A percentile compares a stretch with the other conserved stretches of the same genome.
Evolutionary conservation across 768 basidiomycete genomes (phyloP).

Genomic region (Naematelia encephala): DNA sequence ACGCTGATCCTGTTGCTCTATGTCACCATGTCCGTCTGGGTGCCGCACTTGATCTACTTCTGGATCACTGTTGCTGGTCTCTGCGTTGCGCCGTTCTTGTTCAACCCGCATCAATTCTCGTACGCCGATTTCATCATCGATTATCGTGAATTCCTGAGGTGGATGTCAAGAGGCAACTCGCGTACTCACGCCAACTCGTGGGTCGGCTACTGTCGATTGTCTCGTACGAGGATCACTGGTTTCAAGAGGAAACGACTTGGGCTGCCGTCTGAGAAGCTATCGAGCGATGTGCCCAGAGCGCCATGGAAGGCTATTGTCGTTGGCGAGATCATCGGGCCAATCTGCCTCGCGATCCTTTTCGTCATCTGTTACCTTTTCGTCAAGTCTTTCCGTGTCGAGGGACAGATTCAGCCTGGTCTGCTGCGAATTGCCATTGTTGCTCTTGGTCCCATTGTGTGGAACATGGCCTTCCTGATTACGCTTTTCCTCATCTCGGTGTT

Average conservation of each 20-base stretch:
- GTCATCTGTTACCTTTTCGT: conserved; percentile 75
- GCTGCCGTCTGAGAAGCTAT: conserved; percentile 93
- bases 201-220: conserved; percentile 97
- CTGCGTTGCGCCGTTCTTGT: conserved; percentile 93
- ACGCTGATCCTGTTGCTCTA: conserved; percentile 89
- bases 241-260: conserved; percentile 98
- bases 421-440: conserved; percentile 91
- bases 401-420: conserved; percentile 70
- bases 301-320: conserved; percentile 85
- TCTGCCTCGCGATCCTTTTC: conserved; percentile 79
- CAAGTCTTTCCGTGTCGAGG: conserved; percentile 53
- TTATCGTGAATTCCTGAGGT: conserved; percentile 92
- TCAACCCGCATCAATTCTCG: conserved; percentile 99
- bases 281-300: conserved; percentile 89
- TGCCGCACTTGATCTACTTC: conserved; percentile 91
- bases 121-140: conserved; percentile 96
- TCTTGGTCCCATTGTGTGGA: conserved; percentile 92
- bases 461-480: conserved; percentile 78
- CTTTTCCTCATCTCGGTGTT: conserved; percentile 87
- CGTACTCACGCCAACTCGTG: conserved; percentile 95
- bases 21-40: conserved; percentile 87
- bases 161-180: conserved; percentile 99
- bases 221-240: conserved; percentile 98
- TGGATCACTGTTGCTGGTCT: conserved; percentile 92
- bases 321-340: conserved; percentile 80